Conservation (phyloP, 2,329 filamentous ascomycete species). For the Pseudohalonectria lignicola region DNA sequence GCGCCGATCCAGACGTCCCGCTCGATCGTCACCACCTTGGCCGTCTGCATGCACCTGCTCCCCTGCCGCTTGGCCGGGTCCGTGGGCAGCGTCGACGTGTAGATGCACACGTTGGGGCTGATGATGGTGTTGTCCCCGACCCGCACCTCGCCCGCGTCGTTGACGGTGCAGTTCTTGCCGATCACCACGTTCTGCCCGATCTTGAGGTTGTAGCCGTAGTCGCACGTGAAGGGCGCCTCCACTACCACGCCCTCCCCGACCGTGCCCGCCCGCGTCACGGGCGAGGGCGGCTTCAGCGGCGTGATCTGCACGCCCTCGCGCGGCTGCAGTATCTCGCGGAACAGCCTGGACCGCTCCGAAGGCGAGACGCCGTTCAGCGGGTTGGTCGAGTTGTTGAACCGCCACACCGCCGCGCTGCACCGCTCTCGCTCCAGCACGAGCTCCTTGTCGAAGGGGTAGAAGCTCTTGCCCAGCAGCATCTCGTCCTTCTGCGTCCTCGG, state of each 20-base stretch:
- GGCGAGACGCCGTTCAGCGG: slow-evolving; percentile 60
- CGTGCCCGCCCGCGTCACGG: slow-evolving; percentile 43
- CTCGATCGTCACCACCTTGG: slow-evolving; percentile 64
- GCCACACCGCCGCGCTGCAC: slow-evolving; percentile 70
- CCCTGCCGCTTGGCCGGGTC: slow-evolving; percentile 67
- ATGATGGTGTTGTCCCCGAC: slow-evolving; percentile 72
- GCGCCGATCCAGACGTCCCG: slow-evolving; percentile 79
- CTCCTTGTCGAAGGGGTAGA: slow-evolving; percentile 66
- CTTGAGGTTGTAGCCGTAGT: slow-evolving; percentile 90
- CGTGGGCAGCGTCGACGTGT: slow-evolving; percentile 61
- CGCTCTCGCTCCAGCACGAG: slow-evolving; percentile 75
- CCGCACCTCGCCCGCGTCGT: slow-evolving; percentile 73
- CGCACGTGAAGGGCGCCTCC: slow-evolving; percentile 81
- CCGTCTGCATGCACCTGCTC: slow-evolving; percentile 59
- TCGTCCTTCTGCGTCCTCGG: slow-evolving; percentile 69
- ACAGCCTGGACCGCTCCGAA: slow-evolving; percentile 56
- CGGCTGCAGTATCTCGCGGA: slow-evolving; percentile 61
- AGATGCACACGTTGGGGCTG: slow-evolving; percentile 78
- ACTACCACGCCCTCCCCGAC: slow-evolving; percentile 70
- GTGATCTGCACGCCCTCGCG: slow-evolving; percentile 43
- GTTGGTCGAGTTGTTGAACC: slow-evolving; percentile 77
- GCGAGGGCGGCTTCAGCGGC: slow-evolving; percentile 38
- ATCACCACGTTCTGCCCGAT: slow-evolving; percentile 81
- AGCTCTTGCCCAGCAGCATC: slow-evolving; percentile 75
- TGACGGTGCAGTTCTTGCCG: slow-evolving; percentile 71